Percentiles rank a stretch among this genome's conserved stretches.
These are phyloP conservation scores for Phyllosticta citriasiana DNA, from an alignment of 2,329 filamentous ascomycete genomes.

Conservation along the genomic window DNA sequence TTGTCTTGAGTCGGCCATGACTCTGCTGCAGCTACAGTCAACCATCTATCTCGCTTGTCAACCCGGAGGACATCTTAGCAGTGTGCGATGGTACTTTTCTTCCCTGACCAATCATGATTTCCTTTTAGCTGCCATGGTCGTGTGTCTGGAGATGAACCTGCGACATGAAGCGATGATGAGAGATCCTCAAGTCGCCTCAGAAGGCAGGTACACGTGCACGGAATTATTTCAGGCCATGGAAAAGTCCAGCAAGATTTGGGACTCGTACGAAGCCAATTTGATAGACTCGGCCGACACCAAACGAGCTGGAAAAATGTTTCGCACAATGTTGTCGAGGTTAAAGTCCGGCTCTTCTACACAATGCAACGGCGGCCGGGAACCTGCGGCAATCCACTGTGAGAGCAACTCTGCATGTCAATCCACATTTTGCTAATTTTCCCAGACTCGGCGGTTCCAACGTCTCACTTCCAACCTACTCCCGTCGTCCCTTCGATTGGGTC, in stretches of 20 bases:
- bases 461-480: neutral
- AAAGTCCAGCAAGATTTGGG: slow-evolving; percentile 6
- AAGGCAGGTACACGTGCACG: neutral
- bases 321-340: slow-evolving; percentile 3
- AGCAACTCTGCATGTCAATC: no score
- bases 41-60: slow-evolving; percentile 40
- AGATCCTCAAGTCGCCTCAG: neutral
- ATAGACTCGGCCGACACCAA: slow-evolving; percentile 8
- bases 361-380: neutral
- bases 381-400: slow-evolving; percentile 2
- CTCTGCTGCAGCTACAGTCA: slow-evolving; percentile 40
- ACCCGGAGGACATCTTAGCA: slow-evolving; percentile 33
- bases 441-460: neutral
- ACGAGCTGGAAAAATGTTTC: slow-evolving; percentile 4
- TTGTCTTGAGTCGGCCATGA: slow-evolving; percentile 39
- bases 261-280: slow-evolving; percentile 5
- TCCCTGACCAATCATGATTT: slow-evolving; percentile 39
- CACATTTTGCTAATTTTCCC: neutral
- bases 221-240: slow-evolving; percentile 5
- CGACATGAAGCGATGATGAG: neutral
- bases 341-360: neutral
- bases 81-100: slow-evolving; percentile 37
- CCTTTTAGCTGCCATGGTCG: slow-evolving; percentile 38
- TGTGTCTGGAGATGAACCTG: slow-evolving; percentile 36
- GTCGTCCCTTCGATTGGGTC: slow-evolving; percentile 1